These are phyloP conservation scores for Ilyonectria sp. DNA, from an alignment of 2,329 filamentous ascomycete genomes.

Conservation along the genomic window DNA sequence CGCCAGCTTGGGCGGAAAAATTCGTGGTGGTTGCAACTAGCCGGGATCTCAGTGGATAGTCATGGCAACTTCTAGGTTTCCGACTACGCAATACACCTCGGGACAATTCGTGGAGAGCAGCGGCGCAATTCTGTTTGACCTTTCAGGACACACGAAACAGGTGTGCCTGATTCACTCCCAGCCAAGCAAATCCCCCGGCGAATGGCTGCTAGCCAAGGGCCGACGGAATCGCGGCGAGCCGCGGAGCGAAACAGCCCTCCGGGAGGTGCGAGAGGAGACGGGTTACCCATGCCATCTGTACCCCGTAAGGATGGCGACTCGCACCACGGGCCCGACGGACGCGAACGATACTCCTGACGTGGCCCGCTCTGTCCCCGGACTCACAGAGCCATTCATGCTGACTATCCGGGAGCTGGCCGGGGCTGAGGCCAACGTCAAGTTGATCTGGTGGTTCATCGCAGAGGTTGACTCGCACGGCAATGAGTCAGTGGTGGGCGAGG, in stretches of 20 bases:
- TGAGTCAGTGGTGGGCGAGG: neutral
- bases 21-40: neutral
- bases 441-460: constrained; percentile 35
- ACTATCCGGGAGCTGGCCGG: constrained; percentile 17
- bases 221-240: constrained; percentile 33
- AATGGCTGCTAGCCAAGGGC: constrained; percentile 39
- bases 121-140: constrained; percentile 37
- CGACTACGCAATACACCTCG: constrained; percentile 15
- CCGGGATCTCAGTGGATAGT: neutral
- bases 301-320: constrained; percentile 30
- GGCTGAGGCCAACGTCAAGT: constrained; percentile 10
- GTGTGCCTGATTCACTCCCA: constrained; percentile 34
- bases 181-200: neutral
- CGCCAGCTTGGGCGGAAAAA: neutral
- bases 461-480: neutral
- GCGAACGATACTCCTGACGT: constrained; percentile 30
- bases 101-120: constrained; percentile 37
- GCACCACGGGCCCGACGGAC: constrained; percentile 23
- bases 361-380: constrained; percentile 34
- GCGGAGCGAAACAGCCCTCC: constrained; percentile 29
- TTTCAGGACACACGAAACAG: constrained; percentile 4
- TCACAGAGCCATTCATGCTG: constrained; percentile 35
- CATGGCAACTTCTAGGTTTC: constrained; percentile 10
- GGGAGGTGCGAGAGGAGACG: constrained; percentile 34
- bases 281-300: constrained; percentile 26